Percentiles rank a stretch among this genome's conserved stretches.
phyloP scores from a whole-genome alignment of 306 rosid genomes.

The Dalbergia cultrata region DNA sequence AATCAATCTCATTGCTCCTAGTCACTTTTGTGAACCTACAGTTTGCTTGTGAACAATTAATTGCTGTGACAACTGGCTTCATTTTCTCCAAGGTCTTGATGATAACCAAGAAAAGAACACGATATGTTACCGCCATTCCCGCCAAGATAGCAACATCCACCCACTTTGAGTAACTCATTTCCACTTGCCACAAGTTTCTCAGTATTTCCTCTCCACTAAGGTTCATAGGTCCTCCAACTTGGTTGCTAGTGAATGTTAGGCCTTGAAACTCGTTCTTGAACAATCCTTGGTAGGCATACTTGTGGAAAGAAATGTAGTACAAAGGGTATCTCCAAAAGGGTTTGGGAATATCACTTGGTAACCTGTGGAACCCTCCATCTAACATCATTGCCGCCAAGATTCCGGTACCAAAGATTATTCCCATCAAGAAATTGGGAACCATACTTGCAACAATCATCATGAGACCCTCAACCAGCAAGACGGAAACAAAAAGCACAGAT shows the following conservation, averaged over 20 bases:
- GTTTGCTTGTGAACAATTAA: conserved; percentile 36
- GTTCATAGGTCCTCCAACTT: conserved; percentile 38
- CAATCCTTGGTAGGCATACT: conserved; percentile 71
- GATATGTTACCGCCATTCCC: conserved; percentile 62
- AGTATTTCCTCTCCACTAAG: conserved; percentile 61
- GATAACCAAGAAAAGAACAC: conserved; percentile 60
- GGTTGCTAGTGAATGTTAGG: conserved; percentile 52
- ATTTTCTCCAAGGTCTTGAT: conserved; percentile 56
- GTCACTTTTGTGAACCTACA: conserved; percentile 40
- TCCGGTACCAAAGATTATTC: conserved; percentile 69
- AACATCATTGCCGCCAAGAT: conserved; percentile 73
- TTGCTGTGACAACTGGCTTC: conserved; percentile 48
- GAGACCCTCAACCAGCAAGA: conserved; percentile 69
- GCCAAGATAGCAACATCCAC: conserved; percentile 64
- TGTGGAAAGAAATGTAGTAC: conserved; percentile 68
- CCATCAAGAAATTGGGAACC: conserved; percentile 72
- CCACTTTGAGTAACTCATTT: conserved; percentile 71
- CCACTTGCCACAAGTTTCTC: conserved; percentile 57
- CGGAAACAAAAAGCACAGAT: conserved; percentile 41
- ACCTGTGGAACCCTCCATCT: conserved; percentile 68
- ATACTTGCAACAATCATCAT: conserved; percentile 76
- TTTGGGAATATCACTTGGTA: conserved; percentile 68
- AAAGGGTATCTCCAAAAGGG: conserved; percentile 73
- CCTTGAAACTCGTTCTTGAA: conserved; percentile 76
- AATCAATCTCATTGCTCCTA: conserved; percentile 43